phyloP scores from a whole-genome alignment of 2,329 filamentous ascomycete species.

The Phyllosticta citribraziliensis region DNA sequence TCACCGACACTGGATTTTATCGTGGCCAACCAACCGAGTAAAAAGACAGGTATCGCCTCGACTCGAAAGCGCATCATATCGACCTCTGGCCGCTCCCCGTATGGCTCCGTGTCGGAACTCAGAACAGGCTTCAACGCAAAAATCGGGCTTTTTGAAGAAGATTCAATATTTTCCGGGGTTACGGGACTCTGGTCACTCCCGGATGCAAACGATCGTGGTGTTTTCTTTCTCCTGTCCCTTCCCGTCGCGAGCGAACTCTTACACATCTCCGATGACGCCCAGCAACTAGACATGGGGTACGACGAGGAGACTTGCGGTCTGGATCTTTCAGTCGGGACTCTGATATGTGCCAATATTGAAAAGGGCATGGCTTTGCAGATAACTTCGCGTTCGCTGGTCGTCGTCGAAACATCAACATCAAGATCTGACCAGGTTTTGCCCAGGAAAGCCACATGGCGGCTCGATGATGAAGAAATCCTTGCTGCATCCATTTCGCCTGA shows the following conservation, averaged over 20 bases:
- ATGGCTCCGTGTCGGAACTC: conserved; percentile 35
- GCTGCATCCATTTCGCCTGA: conserved; percentile 11
- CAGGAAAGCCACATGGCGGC: conserved; percentile 1
- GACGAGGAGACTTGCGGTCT: conserved; percentile 19
- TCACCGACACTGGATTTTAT: conserved; percentile 42
- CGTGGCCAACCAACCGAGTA: conserved; percentile 15
- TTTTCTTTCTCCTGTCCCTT: conserved; percentile 28
- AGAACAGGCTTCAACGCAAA: conserved; percentile 32
- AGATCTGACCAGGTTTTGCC: not conserved
- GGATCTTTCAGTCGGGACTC: conserved; percentile 22
- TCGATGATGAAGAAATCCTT: conserved; percentile 1
- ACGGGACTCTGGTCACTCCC: conserved; percentile 28
- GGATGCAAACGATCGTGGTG: conserved; percentile 20
- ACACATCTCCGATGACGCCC: conserved; percentile 16
- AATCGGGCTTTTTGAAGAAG: conserved; percentile 18
- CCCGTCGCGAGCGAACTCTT: conserved; percentile 23
- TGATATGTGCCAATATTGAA: conserved; percentile 19
- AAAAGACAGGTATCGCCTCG: not conserved
- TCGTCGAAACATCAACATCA: conserved; percentile 13
- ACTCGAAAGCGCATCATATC: conserved; percentile 23
- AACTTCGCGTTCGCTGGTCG: conserved; percentile 17
- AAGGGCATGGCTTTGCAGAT: conserved; percentile 22
- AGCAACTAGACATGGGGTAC: conserved; percentile 1
- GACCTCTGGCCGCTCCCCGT: conserved; percentile 34
- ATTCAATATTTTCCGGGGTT: conserved; percentile 21